These are phyloP conservation scores for Ganoderma meredithae DNA, from an alignment of 1,284 basidiomycete species.

Conservation along the genomic window DNA sequence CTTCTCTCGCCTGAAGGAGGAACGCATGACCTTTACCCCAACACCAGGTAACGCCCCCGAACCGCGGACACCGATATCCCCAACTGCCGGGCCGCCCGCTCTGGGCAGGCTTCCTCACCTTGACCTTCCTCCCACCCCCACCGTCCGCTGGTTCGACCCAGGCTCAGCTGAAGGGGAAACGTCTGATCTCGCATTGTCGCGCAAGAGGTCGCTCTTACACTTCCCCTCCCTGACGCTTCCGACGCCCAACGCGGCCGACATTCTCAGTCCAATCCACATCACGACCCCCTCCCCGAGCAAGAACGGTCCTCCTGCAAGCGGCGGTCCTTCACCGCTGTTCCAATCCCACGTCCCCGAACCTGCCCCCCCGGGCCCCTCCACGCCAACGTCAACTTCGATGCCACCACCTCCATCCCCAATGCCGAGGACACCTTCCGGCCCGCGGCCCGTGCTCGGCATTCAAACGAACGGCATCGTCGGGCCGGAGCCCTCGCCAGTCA, in stretches of 20 bases:
- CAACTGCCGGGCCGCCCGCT: slow-evolving; percentile 36
- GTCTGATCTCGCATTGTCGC: slow-evolving; percentile 25
- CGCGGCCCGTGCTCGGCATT: slow-evolving; percentile 30
- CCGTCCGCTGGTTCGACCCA: slow-evolving; percentile 41
- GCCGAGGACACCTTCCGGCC: slow-evolving; percentile 10
- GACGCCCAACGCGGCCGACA: slow-evolving; percentile 32
- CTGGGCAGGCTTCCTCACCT: slow-evolving; percentile 33
- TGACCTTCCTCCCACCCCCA: slow-evolving; percentile 42
- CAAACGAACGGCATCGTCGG: slow-evolving; percentile 26
- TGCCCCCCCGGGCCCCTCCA: slow-evolving; percentile 7
- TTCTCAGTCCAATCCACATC: slow-evolving; percentile 45
- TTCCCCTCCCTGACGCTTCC: slow-evolving; percentile 39
- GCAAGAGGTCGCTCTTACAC: slow-evolving; percentile 40
- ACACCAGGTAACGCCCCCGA: slow-evolving; percentile 20
- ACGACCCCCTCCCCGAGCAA: slow-evolving; percentile 30
- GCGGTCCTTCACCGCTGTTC: slow-evolving; percentile 27
- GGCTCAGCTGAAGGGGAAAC: slow-evolving; percentile 26
- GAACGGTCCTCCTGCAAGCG: slow-evolving; percentile 14
- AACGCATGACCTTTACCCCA: slow-evolving; percentile 29
- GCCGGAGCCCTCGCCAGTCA: slow-evolving; percentile 14
- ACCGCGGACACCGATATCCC: slow-evolving; percentile 33
- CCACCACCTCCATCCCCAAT: slow-evolving; percentile 12
- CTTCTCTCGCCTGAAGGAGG: slow-evolving; percentile 29
- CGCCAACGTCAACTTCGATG: slow-evolving; percentile 12
- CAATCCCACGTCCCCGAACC: slow-evolving; percentile 17